Percentiles rank a stretch among this genome's conserved stretches.
Conservation (phyloP, 371 early-diverging fungal species). For the Lichtheimia corymbifera region DNA sequence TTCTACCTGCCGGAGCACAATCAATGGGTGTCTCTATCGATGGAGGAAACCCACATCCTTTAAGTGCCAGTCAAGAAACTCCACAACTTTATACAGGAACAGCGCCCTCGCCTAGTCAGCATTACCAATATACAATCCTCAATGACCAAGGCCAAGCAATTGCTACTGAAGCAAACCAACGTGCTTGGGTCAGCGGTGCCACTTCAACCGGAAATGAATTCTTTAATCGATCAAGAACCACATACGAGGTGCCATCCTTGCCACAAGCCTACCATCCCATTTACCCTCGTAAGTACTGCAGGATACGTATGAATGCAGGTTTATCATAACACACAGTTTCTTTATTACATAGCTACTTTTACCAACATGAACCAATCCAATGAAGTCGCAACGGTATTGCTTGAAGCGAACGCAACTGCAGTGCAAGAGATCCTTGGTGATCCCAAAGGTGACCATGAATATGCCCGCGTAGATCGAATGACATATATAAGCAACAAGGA, state of each 20-base stretch:
- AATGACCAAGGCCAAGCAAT: constrained; percentile 7
- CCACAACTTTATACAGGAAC: constrained; percentile 24
- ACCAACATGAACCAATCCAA: constrained; percentile 36
- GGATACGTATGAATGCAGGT: neutral
- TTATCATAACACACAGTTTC: neutral
- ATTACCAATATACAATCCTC: constrained; percentile 23
- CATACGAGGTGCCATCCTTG: constrained; percentile 34
- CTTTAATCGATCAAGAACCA: constrained; percentile 33
- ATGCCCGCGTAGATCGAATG: constrained; percentile 27
- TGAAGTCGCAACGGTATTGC: constrained; percentile 52
- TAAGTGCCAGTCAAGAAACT: constrained; percentile 7
- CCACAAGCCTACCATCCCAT: constrained; percentile 43
- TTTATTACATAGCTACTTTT: constrained; percentile 20
- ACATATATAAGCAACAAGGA: constrained; percentile 50
- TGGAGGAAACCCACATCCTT: constrained; percentile 15
- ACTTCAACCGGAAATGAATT: constrained; percentile 45
- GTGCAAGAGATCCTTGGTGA: constrained; percentile 33
- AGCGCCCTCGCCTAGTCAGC: constrained; percentile 19
- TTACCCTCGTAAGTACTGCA: constrained; percentile 24
- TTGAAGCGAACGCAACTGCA: constrained; percentile 39
- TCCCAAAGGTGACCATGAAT: constrained; percentile 31
- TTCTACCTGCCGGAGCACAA: constrained; percentile 19
- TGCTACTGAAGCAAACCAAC: constrained; percentile 15
- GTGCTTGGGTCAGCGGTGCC: constrained; percentile 30
- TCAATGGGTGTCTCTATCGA: constrained; percentile 21